These are phyloP conservation scores for Rhododendron simsii DNA, from an alignment of 148 eudicot genomes.

Conservation along the genomic window DNA sequence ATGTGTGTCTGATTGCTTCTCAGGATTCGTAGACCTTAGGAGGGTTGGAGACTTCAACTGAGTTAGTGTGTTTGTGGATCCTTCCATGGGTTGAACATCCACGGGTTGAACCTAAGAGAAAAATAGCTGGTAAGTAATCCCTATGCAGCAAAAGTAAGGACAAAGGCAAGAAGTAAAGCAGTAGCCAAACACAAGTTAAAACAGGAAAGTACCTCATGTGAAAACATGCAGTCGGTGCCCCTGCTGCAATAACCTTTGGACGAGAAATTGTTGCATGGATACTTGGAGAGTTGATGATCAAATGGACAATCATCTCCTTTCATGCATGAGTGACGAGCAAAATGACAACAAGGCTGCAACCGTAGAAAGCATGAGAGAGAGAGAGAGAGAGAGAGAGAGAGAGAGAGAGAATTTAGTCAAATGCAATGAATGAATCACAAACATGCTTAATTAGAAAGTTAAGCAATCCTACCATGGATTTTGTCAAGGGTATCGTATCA, in stretches of 20 bases:
- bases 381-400: slow-evolving; percentile 5
- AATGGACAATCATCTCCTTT: slow-evolving; percentile 92
- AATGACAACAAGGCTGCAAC: slow-evolving; percentile 80
- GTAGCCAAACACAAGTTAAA: neutral
- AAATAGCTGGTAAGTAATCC: slow-evolving; percentile 1
- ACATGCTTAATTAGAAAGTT: neutral
- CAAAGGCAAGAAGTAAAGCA: neutral
- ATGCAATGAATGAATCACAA: neutral
- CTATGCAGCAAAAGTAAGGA: neutral
- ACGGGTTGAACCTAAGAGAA: slow-evolving; percentile 30
- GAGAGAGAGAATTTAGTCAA: neutral
- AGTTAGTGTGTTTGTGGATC: slow-evolving; percentile 11
- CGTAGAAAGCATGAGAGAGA: slow-evolving; percentile 8
- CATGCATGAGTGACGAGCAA: slow-evolving; percentile 88
- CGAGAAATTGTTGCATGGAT: slow-evolving; percentile 65
- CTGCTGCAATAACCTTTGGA: slow-evolving; percentile 66
- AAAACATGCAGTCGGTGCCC: slow-evolving; percentile 69
- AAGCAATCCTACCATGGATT: slow-evolving; percentile 55
- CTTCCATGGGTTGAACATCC: slow-evolving; percentile 23
- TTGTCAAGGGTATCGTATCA: slow-evolving; percentile 80
- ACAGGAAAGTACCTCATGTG: slow-evolving; percentile 60
- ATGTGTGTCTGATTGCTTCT: slow-evolving; percentile 13
- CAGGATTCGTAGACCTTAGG: slow-evolving; percentile 25
- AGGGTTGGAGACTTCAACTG: slow-evolving; percentile 16
- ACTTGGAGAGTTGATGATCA: slow-evolving; percentile 90